Evolutionary conservation across 1,284 basidiomycete genomes (phyloP).

Genomic region (Naganishia liquefaciens): DNA sequence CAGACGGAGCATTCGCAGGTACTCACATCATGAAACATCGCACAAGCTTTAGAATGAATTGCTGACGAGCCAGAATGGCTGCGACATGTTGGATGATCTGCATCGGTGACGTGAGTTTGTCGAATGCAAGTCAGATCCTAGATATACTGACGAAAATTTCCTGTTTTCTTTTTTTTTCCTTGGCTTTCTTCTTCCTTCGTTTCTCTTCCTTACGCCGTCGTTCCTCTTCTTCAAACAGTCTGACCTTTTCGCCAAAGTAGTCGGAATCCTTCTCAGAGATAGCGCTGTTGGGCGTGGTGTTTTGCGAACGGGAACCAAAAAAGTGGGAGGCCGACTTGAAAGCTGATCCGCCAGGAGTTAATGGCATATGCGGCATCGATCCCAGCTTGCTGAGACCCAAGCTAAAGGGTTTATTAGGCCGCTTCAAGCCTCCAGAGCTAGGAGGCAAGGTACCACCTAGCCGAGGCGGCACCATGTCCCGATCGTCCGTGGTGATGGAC

Average conservation of each 20-base stretch:
- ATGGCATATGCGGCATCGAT: slow-evolving; percentile 26
- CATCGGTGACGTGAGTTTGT: no score
- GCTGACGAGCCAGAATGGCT: slow-evolving; percentile 79
- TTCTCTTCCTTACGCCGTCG: slow-evolving; percentile 58
- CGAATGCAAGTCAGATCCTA: no score
- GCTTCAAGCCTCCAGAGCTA: slow-evolving; percentile 8
- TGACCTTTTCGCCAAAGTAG: slow-evolving; percentile 44
- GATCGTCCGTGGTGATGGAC: slow-evolving; percentile 15
- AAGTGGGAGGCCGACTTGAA: slow-evolving; percentile 46
- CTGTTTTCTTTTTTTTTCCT: slow-evolving; percentile 69
- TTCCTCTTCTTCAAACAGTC: slow-evolving; percentile 41
- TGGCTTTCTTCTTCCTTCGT: slow-evolving; percentile 54
- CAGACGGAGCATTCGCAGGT: no score
- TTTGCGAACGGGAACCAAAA: slow-evolving; percentile 44
- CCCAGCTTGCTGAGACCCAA: slow-evolving; percentile 20
- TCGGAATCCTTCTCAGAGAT: slow-evolving; percentile 42
- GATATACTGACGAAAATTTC: slow-evolving; percentile 68
- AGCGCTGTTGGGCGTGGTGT: slow-evolving; percentile 42
- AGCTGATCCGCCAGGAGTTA: slow-evolving; percentile 30
- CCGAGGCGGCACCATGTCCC: slow-evolving; percentile 10
- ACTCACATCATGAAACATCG: slow-evolving; percentile 83
- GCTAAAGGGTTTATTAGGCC: slow-evolving; percentile 26
- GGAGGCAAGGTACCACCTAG: slow-evolving; percentile 1
- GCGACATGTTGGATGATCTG: slow-evolving; percentile 89
- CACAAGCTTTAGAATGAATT: slow-evolving; percentile 85